Base-by-base conservation (phyloP, 169 alveolate genomes). In the Eimeria maxima region DNA sequence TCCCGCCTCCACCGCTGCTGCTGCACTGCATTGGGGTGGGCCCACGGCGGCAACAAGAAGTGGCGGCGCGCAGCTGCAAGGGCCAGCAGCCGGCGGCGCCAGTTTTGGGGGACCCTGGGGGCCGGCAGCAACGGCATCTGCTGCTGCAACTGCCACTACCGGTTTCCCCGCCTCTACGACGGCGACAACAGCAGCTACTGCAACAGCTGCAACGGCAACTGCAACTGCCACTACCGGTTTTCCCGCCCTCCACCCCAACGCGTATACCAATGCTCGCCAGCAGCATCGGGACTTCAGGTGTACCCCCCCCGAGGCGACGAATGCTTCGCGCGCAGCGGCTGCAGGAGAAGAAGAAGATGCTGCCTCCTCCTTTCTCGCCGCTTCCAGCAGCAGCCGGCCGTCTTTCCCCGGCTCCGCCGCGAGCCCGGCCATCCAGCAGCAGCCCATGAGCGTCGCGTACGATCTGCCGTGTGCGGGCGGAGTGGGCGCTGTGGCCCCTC, bases 321-420 rank as follows among this genome's bases (percentile, higher is more conserved):
- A 45, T 69, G 80, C 45, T 69, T 69, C 80, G 50, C 22, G 80
- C 80, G 80, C 50, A 27, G 80, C 80, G 20, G 80, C 80, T 27
- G 80, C 80, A 27, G 80, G 47, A 11, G 50, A 10, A 29, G 60
- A 53, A 7, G 60, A 53, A 11, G 60, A 53, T 53, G 60, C 60
- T 53, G 60, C 60, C 60, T 53, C 60, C 60, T 53, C 60, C 60
- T 53, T 53, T 53, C 10, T 14, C 69, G 69, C 69, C 69, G 69
- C 69, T 18, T 7, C 69, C 69, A 60, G n/a, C 69, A 60, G 69
- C 69, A 11, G 69, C 69, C n/a, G 38, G 38, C 18, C 63, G 11
- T 53, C 69, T 18, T 16, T 18, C 69, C 8, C 69, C 69, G 13
- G 20, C 69, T 24, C 5, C n/a, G 69, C 69, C 20, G 69, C 80